These are phyloP conservation scores for Lycium barbarum DNA, from an alignment of 257 asterid species.

Conservation along the genomic window DNA sequence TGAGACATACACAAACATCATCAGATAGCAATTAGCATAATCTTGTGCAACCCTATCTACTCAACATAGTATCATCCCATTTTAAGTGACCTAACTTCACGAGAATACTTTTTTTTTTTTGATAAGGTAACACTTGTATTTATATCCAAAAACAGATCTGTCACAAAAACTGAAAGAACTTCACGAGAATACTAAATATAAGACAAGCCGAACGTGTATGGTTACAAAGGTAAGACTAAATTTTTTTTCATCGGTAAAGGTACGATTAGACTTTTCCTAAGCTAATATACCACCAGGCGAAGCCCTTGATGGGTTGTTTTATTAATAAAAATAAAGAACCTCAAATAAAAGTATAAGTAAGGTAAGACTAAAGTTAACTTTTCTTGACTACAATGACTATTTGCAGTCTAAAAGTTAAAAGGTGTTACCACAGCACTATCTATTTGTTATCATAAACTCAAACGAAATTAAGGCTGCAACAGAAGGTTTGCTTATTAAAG, in stretches of 20 bases:
- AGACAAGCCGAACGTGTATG: neutral
- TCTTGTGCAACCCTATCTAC: neutral
- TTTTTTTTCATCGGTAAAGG: neutral
- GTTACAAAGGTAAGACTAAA: neutral
- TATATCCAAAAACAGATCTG: too few species aligned
- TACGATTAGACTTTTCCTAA: neutral
- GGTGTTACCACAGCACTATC: neutral
- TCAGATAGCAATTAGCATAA: slow-evolving; percentile 17
- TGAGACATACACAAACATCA: neutral
- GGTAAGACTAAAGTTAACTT: neutral
- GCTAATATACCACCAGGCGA: slow-evolving; percentile 8
- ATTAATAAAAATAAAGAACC: neutral
- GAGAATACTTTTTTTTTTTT: neutral
- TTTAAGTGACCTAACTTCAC: neutral
- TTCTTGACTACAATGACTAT: neutral
- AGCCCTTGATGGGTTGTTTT: neutral
- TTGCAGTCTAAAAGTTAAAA: neutral
- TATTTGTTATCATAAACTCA: slow-evolving; percentile 18
- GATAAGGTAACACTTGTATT: too few species aligned
- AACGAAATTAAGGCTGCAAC: slow-evolving; percentile 7
- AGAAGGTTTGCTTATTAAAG: slow-evolving; percentile 19
- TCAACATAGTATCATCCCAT: neutral
- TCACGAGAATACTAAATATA: neutral
- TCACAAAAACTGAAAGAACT: neutral
- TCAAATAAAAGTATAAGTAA: neutral